Evolutionary conservation across 768 basidiomycete species (phyloP).

Genomic region (Hericium erinaceus): DNA sequence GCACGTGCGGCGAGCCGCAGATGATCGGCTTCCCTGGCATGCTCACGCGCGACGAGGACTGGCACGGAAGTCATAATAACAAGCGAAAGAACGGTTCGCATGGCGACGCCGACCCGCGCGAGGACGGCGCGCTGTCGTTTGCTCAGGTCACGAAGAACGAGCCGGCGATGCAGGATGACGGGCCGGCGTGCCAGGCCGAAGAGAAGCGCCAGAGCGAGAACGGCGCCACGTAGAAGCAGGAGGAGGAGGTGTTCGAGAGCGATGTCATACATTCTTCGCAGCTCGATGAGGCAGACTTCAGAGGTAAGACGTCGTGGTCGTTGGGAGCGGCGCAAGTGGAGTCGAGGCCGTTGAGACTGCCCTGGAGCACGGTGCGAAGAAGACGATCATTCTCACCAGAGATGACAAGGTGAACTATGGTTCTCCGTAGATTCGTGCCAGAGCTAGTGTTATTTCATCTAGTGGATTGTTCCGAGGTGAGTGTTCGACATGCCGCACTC

Average conservation of each 20-base stretch:
- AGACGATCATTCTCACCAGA: conserved; percentile 31
- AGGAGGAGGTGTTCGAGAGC: conserved; percentile 24
- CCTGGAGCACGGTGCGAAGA: conserved; percentile 23
- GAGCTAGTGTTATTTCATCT: conserved; percentile 12
- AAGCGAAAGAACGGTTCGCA: background rate
- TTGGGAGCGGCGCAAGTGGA: conserved; percentile 46
- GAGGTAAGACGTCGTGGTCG: conserved; percentile 35
- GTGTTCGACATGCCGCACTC: background rate
- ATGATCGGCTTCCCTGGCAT: conserved; percentile 36
- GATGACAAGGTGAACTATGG: conserved; percentile 25
- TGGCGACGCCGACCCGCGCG: background rate
- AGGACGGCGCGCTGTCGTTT: background rate
- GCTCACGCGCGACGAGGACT: conserved; percentile 22
- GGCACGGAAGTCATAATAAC: background rate
- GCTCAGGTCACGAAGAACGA: background rate
- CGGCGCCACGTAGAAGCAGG: conserved; percentile 1
- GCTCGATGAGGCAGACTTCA: conserved; percentile 30
- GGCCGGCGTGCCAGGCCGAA: background rate
- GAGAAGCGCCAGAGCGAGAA: background rate
- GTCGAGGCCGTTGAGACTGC: conserved; percentile 37
- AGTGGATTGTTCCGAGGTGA: conserved; percentile 38
- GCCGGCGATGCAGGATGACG: background rate
- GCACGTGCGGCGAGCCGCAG: conserved; percentile 40
- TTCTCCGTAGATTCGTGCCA: conserved; percentile 25
- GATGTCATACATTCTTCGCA: conserved; percentile 39